Evolutionary conservation across 2,329 filamentous ascomycete species (phyloP).

Genomic region (Claviceps maximensis): DNA sequence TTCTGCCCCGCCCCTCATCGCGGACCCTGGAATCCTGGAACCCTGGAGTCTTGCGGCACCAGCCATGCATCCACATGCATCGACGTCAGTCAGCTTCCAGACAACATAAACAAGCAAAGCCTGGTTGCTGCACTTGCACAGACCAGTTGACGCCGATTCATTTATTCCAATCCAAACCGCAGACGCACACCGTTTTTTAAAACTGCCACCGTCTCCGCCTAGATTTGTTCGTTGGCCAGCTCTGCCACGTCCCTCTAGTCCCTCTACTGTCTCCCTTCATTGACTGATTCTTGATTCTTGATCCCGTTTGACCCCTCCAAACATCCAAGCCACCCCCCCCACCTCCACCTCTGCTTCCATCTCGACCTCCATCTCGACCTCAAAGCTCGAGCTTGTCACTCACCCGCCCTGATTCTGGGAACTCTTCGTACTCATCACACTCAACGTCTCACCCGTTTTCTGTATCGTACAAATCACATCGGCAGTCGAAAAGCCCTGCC

Average conservation of each 20-base stretch:
- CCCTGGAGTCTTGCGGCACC: not conserved
- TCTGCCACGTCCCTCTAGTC: not conserved
- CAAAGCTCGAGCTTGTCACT: not conserved
- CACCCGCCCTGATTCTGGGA: not conserved
- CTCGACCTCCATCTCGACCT: not conserved
- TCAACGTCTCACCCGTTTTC: not conserved
- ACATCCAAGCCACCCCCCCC: not conserved
- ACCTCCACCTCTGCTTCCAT: not conserved
- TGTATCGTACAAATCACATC: not conserved
- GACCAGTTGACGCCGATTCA: too few relatives aligned
- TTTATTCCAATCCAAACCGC: not conserved
- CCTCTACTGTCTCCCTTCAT: too few relatives aligned
- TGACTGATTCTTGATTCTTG: not conserved
- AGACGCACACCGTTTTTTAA: not conserved
- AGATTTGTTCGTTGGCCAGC: too few relatives aligned
- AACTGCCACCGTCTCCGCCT: not conserved
- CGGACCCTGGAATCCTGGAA: not conserved
- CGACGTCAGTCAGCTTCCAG: not conserved
- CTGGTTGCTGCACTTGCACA: not conserved
- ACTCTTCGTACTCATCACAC: not conserved
- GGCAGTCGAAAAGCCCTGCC: not conserved
- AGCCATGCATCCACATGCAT: not conserved
- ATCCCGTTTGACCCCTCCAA: not conserved
- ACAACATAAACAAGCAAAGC: not conserved
- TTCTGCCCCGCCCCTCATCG: not conserved